phyloP scores from a whole-genome alignment of 805 yeast genomes.

The Candida cerambycidarum region DNA sequence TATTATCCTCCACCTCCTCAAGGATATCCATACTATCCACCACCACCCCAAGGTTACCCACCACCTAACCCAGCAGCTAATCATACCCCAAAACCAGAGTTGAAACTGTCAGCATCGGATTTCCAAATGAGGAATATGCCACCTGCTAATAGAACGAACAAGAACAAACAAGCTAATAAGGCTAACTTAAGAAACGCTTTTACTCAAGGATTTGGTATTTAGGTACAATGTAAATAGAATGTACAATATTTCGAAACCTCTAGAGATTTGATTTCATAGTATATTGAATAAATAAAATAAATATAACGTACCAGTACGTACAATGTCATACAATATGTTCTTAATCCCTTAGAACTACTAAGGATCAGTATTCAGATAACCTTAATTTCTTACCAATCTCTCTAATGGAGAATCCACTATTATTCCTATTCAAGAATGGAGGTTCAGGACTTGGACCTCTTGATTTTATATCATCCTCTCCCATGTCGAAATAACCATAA shows the following conservation, averaged over 20 bases:
- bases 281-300: conserved; percentile 10
- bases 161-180: conserved; percentile 48
- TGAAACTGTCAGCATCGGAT: conserved; percentile 33
- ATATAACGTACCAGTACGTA: conserved; percentile 4
- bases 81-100: conserved; percentile 4
- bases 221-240: conserved; percentile 3
- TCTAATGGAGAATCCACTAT: conserved; percentile 42
- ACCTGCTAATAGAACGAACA: conserved; percentile 31
- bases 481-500: conserved; percentile 60
- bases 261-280: not conserved
- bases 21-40: conserved; percentile 12
- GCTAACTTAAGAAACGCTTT: conserved; percentile 63
- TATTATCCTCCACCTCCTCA: conserved; percentile 21
- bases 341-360: too few relatives aligned
- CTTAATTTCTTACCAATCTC: conserved; percentile 67
- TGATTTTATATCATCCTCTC: conserved; percentile 51
- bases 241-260: not conserved
- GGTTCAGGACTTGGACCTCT: conserved; percentile 63
- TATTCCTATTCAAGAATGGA: conserved; percentile 37
- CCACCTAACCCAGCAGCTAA: conserved; percentile 10
- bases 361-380: conserved; percentile 59
- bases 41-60: conserved; percentile 25
- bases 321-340: too few relatives aligned
- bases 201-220: conserved; percentile 71
- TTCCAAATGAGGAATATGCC: conserved; percentile 48